phyloP scores from a whole-genome alignment of 2,329 filamentous ascomycete species.

The Zymoseptoria pseudotritici region DNA sequence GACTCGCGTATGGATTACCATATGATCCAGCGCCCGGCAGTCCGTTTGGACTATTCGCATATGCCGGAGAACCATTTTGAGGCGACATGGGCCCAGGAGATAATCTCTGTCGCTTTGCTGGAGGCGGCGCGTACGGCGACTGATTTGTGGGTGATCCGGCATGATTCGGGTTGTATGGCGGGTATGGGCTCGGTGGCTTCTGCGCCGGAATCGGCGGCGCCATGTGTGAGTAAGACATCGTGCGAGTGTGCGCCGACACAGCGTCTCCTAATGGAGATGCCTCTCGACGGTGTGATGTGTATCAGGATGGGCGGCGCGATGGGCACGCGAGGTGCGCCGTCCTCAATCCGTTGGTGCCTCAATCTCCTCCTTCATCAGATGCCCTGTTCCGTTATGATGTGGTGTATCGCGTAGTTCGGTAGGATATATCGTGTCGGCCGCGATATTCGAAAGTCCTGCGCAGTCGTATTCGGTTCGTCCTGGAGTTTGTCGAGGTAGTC shows the following conservation, averaged over 20 bases:
- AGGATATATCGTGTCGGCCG: neutral
- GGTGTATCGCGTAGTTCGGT: neutral
- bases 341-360: neutral
- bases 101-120: conserved; percentile 65
- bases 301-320: neutral
- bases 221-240: conserved; percentile 24
- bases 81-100: conserved; percentile 60
- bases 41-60: conserved; percentile 18
- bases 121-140: conserved; percentile 49
- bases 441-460: neutral
- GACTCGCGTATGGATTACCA: conserved; percentile 34
- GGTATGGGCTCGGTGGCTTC: conserved; percentile 24
- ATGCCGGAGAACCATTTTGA: conserved; percentile 47
- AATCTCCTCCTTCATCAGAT: neutral
- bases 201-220: conserved; percentile 22
- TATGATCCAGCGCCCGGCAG: conserved; percentile 33
- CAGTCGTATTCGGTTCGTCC: neutral
- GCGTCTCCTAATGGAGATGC: neutral
- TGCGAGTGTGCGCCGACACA: neutral
- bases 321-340: conserved; percentile 1
- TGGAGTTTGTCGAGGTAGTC: neutral
- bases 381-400: neutral
- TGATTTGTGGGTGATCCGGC: conserved; percentile 29
- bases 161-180: conserved; percentile 45
- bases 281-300: neutral